Evolutionary conservation across 2,329 filamentous ascomycete genomes (phyloP).

Genomic region (Cladosporium oxysporum): DNA sequence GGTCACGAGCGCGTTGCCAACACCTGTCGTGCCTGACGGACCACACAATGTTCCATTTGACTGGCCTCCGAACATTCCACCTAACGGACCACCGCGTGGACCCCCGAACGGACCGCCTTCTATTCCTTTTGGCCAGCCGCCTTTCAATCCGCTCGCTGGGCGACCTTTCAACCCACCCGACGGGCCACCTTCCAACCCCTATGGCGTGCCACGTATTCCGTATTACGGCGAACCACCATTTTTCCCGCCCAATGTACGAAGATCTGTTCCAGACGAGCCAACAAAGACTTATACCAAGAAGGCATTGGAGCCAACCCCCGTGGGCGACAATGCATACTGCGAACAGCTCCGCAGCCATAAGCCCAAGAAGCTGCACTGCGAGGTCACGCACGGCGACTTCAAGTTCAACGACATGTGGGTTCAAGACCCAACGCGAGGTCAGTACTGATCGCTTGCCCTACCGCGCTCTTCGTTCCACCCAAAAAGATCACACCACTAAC

Average conservation of each 20-base stretch:
- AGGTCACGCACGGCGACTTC: neutral
- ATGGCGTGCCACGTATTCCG: neutral
- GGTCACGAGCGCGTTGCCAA: neutral
- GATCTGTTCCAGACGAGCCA: neutral
- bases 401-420: neutral
- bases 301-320: neutral
- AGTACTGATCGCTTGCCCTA: neutral
- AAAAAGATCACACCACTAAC: neutral
- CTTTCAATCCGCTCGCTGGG: neutral
- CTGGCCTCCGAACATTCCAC: neutral
- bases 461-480: neutral
- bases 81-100: too few species aligned
- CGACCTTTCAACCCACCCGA: neutral
- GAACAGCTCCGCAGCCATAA: neutral
- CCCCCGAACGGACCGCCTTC: neutral
- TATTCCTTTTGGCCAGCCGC: neutral
- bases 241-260: neutral
- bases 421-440: neutral
- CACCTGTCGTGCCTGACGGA: neutral
- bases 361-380: neutral
- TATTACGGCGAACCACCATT: neutral
- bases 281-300: neutral
- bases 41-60: neutral
- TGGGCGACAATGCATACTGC: neutral
- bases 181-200: neutral